phyloP scores from a whole-genome alignment of 176 grass and related monocot genomes.

The Lolium multiflorum region DNA sequence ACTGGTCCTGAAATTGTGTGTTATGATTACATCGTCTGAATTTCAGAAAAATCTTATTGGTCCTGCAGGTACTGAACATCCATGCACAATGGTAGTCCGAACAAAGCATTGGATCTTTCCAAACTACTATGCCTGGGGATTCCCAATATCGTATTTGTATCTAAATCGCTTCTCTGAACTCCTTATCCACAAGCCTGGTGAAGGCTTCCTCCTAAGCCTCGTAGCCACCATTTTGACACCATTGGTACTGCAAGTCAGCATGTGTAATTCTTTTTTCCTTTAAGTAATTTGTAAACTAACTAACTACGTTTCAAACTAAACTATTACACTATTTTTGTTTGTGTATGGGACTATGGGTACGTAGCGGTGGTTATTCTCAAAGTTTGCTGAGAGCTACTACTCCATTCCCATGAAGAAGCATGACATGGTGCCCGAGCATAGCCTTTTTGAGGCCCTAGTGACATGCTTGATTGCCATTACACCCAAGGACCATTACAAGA shows the following conservation, averaged over 20 bases:
- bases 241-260: slow-evolving; percentile 23
- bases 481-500: slow-evolving; percentile 58
- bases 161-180: slow-evolving; percentile 55
- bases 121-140: slow-evolving; percentile 47
- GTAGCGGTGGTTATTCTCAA: slow-evolving; percentile 59
- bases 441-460: slow-evolving; percentile 47
- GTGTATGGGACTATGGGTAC: background rate
- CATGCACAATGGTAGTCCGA: slow-evolving; percentile 47
- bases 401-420: slow-evolving; percentile 57
- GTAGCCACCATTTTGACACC: slow-evolving; percentile 41
- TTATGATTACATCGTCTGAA: background rate
- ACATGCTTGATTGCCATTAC: slow-evolving; percentile 49
- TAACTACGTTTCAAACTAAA: background rate
- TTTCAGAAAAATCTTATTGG: background rate
- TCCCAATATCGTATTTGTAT: slow-evolving; percentile 34
- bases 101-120: slow-evolving; percentile 59
- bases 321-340: background rate
- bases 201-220: slow-evolving; percentile 44
- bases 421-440: slow-evolving; percentile 61
- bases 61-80: slow-evolving; percentile 34
- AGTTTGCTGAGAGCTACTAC: slow-evolving; percentile 67
- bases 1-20: background rate
- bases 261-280: background rate
- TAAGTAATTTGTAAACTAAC: background rate
- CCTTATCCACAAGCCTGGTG: slow-evolving; percentile 49